Evolutionary conservation across 176 grass and related monocot species (phyloP).

Genomic region (Rhipidocladum racemiflorum): DNA sequence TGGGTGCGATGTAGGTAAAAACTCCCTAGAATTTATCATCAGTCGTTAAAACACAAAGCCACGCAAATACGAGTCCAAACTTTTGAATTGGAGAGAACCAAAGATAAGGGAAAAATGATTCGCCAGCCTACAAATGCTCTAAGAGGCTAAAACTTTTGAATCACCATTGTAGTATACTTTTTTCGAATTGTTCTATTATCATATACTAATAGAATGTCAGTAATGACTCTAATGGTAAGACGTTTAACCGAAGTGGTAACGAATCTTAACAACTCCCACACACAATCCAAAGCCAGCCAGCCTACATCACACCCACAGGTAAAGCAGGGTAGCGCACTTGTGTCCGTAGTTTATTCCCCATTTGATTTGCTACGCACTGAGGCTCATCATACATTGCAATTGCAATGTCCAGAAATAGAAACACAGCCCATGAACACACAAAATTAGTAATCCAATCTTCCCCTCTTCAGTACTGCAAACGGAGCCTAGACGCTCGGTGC

Average conservation of each 20-base stretch:
- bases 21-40: background rate
- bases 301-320: background rate
- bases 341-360: background rate
- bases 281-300: conserved; percentile 14
- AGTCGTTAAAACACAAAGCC: background rate
- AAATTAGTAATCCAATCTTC: background rate
- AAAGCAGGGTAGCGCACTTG: conserved; percentile 1
- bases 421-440: background rate
- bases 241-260: background rate
- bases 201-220: background rate
- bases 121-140: background rate
- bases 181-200: background rate
- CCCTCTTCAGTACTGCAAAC: background rate
- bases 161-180: background rate
- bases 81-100: background rate
- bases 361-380: background rate
- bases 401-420: background rate
- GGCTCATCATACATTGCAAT: background rate
- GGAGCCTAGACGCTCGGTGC: background rate
- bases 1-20: no score
- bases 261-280: background rate
- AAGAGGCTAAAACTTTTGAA: background rate
- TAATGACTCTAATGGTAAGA: background rate
- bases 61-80: background rate
- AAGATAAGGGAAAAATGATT: background rate